Conservation (phyloP, 257 asterid species). For the Solanum paucissectum region DNA sequence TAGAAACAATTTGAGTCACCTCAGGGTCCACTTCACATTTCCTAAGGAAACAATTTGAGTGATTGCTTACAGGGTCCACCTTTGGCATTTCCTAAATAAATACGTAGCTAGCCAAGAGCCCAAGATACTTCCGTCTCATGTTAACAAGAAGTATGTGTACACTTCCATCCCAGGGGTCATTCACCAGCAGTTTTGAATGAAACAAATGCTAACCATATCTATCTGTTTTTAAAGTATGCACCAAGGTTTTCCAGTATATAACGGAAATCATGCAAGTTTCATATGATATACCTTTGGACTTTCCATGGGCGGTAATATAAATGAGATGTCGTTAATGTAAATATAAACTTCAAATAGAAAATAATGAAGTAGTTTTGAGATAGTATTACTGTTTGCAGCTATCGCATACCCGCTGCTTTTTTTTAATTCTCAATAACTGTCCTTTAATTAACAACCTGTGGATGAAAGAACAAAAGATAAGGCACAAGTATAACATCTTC, state of each 20-base stretch:
- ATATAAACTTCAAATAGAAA: background rate
- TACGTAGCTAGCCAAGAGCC: background rate
- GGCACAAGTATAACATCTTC: background rate
- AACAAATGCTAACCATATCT: background rate
- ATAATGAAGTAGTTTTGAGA: background rate
- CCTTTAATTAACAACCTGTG: constrained; percentile 7
- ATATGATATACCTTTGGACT: background rate
- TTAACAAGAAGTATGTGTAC: background rate
- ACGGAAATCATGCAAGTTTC: background rate
- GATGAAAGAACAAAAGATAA: background rate
- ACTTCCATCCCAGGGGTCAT: background rate
- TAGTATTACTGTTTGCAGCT: constrained; percentile 7
- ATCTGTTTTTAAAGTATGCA: background rate
- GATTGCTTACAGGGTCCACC: background rate
- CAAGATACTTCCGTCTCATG: background rate
- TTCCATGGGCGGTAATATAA: background rate
- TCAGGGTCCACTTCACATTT: background rate
- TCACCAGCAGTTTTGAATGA: background rate
- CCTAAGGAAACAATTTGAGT: background rate
- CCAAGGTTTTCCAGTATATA: background rate
- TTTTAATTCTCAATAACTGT: background rate
- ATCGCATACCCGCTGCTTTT: background rate
- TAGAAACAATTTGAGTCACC: background rate
- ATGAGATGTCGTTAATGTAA: background rate
- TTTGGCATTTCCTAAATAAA: background rate